Conservation (phyloP, 805 yeast genomes). For the Schwanniomyces polymorphus region DNA sequence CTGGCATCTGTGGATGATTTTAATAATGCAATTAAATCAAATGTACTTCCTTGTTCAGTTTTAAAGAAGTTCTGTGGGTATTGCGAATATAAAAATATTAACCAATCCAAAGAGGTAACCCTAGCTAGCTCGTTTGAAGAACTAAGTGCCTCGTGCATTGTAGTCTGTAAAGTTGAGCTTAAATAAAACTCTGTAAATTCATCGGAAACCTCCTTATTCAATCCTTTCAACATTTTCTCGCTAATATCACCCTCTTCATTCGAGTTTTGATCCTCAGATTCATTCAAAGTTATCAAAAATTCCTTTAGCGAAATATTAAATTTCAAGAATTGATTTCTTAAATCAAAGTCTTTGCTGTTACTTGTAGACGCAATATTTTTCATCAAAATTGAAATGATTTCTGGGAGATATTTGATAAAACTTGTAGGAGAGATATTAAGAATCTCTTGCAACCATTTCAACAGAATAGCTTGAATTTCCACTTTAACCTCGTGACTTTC, state of each 20-base stretch:
- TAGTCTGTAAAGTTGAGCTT: constrained; percentile 60
- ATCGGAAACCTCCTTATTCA: constrained; percentile 37
- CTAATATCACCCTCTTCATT: constrained; percentile 4
- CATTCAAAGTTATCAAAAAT: constrained; percentile 30
- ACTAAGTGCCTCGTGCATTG: constrained; percentile 59
- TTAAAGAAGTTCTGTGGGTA: constrained; percentile 39
- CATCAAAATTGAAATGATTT: constrained; percentile 67
- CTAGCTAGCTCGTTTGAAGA: constrained; percentile 69
- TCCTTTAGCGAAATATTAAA: constrained; percentile 34
- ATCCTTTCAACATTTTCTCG: constrained; percentile 43
- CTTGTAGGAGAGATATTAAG: constrained; percentile 74
- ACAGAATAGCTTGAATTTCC: constrained; percentile 75
- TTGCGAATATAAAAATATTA: constrained; percentile 73
- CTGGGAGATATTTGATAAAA: constrained; percentile 71
- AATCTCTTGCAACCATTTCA: constrained; percentile 79
- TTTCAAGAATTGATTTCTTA: constrained; percentile 34
- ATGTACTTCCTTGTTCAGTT: constrained; percentile 16
- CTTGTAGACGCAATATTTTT: constrained; percentile 37
- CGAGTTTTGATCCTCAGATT: constrained; percentile 24
- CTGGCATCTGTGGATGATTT: constrained; percentile 70
- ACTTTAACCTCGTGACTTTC: constrained; percentile 39
- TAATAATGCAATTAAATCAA: constrained; percentile 72
- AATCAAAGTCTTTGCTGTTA: constrained; percentile 34
- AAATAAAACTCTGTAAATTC: constrained; percentile 42
- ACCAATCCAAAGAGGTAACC: constrained; percentile 87